Base-by-base conservation (phyloP, 2,329 filamentous ascomycete genomes). In the Triangularia setosa region DNA sequence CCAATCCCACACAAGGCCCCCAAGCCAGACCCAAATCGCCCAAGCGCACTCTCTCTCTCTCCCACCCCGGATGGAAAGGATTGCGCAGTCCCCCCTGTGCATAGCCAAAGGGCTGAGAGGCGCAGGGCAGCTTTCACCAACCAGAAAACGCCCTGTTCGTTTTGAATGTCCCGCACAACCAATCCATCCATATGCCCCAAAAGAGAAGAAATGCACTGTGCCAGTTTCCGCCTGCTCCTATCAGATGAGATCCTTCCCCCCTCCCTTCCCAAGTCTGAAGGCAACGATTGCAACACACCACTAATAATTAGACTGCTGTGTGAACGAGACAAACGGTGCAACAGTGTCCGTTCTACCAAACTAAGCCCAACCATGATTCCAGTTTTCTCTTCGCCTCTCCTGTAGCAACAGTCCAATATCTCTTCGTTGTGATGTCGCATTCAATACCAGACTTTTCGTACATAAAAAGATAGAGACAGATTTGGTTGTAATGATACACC, bases 61-160 rank as follows among this genome's bases (percentile, higher is more conserved):
- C 24, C 52, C 25, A 11, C 52, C 52, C 23, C 27, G 52, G 65
- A 62, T 62, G 23, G 62, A 57, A 23, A 62, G 56, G 60, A 65
- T 64, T 66, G 62, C 64, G 57, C 61, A 35, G 48, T 54, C 48
- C 27, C 61, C 57, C 18, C 23, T 44, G 30, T 44, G 16, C 24
- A 25, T 25, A 52, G 33, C 35, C 58, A 44, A 60, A 44, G 30
- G 52, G 52, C 52, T 55, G 52, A 55, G 52, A 28, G 52, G 52
- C 52, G 52, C 52, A 55, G 52, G 23, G 23, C 27, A n/a, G 16
- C 23, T 14, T 25, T 55, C 52, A 55, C 52, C 52, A 55, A 55
- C 52, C 52, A 27, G 52, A 16, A 55, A 55, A 25, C 52, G 52
- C 48, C 48, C 48, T n/a, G 9, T 11, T 35, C 30, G 30, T 11